Evolutionary conservation across 331 rosid species (phyloP).

Genomic region (Phaseolus coccineus): DNA sequence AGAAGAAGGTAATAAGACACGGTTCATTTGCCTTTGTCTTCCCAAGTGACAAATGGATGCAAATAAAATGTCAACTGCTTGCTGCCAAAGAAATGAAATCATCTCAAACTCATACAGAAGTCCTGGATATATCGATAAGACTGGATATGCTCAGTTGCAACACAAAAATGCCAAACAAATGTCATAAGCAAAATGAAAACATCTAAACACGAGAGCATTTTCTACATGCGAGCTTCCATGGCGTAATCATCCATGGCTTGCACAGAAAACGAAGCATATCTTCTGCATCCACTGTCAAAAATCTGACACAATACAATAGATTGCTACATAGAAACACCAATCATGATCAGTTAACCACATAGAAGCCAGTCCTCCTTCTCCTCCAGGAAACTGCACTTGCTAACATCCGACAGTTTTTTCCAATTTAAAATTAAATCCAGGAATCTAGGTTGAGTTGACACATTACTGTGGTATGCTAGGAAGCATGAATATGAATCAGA

Average conservation of each 20-base stretch:
- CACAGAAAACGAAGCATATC: not conserved
- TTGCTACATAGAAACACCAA: slow-evolving; percentile 6
- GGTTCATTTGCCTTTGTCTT: not conserved
- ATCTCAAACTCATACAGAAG: slow-evolving; percentile 13
- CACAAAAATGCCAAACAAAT: not conserved
- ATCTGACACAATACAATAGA: slow-evolving; percentile 11
- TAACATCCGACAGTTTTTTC: slow-evolving; percentile 21
- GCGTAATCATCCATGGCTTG: not conserved
- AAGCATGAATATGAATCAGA: not conserved
- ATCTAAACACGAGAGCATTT: slow-evolving; percentile 4
- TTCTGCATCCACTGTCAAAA: slow-evolving; percentile 29
- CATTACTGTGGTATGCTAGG: not conserved
- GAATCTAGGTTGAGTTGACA: not conserved
- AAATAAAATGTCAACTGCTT: slow-evolving; percentile 10
- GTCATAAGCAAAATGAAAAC: not conserved
- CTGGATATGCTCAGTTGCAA: not conserved
- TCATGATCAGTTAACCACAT: not conserved
- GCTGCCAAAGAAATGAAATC: slow-evolving; percentile 1
- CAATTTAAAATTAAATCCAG: slow-evolving; percentile 23
- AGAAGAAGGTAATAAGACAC: slow-evolving; percentile 11
- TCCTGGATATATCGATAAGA: not conserved
- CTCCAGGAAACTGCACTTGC: not conserved
- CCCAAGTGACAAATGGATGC: slow-evolving; percentile 19
- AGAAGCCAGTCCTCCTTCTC: slow-evolving; percentile 17
- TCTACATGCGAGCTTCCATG: not conserved